Evolutionary conservation across 2,329 filamentous ascomycete genomes (phyloP).

Genomic region (Didymella exigua): DNA sequence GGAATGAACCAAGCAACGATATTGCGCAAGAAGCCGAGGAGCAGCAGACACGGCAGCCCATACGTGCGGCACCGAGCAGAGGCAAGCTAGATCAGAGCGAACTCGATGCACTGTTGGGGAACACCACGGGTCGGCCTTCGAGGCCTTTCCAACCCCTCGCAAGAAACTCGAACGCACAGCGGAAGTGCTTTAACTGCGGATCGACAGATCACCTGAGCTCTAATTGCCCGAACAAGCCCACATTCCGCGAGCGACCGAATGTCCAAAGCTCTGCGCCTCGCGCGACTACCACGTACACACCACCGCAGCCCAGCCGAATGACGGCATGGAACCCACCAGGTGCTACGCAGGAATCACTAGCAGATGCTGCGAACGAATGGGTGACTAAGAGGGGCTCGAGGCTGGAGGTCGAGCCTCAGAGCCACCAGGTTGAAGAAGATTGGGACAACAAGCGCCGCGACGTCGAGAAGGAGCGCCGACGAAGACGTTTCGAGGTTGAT

Average conservation of each 20-base stretch:
- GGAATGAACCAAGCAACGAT: constrained; percentile 27
- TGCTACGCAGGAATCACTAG: constrained; percentile 20
- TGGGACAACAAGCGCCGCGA: constrained; percentile 28
- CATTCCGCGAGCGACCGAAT: constrained; percentile 24
- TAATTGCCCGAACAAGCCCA: constrained; percentile 34
- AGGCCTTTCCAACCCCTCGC: constrained; percentile 32
- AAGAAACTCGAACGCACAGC: constrained; percentile 28
- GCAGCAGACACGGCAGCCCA: constrained; percentile 1
- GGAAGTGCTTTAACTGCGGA: constrained; percentile 42
- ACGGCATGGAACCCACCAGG: constrained; percentile 5
- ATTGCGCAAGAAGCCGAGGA: constrained; percentile 2
- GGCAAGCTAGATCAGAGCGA: constrained; percentile 38
- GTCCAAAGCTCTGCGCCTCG: constrained; percentile 7
- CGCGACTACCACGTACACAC: constrained; percentile 13
- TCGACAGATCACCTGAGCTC: constrained; percentile 31
- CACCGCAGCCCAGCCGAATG: constrained; percentile 10
- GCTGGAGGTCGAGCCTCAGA: constrained; percentile 19
- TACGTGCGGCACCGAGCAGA: constrained; percentile 20
- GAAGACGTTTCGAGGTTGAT: constrained; percentile 33
- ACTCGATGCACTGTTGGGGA: constrained; percentile 33
- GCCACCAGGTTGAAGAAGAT: constrained; percentile 16
- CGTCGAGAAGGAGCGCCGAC: constrained; percentile 29
- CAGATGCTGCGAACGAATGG: constrained; percentile 39
- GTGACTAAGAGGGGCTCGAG: constrained; percentile 24
- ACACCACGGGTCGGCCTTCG: constrained; percentile 7